A percentile compares a stretch with the other conserved stretches of the same genome.
Evolutionary conservation across 345 rosid genomes (phyloP).

Genomic region (Zanthoxylum bungeanum): DNA sequence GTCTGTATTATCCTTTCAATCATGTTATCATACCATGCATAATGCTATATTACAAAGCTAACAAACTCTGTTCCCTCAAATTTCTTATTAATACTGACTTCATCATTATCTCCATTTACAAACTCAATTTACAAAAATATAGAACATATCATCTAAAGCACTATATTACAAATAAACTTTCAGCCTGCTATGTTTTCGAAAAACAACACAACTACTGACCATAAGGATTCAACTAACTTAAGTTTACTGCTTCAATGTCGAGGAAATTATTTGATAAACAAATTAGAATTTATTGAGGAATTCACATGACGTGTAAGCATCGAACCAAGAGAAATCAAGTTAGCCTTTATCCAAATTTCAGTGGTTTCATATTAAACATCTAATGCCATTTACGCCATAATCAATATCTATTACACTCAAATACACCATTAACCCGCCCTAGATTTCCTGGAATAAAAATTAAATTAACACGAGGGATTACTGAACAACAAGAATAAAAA

Average conservation of each 20-base stretch:
- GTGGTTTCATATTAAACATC: neutral
- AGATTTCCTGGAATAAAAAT: too few species aligned
- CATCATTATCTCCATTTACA: too few species aligned
- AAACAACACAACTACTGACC: neutral
- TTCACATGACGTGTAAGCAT: neutral
- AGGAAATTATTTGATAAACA: neutral
- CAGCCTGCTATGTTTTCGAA: neutral
- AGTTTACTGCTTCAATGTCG: neutral
- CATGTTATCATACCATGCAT: too few species aligned
- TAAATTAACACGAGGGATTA: too few species aligned
- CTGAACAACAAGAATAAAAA: too few species aligned
- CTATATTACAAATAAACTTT: neutral
- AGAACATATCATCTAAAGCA: conserved; percentile 4
- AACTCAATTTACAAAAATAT: conserved; percentile 35
- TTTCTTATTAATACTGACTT: too few species aligned
- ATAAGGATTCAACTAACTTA: neutral
- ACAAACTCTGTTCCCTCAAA: too few species aligned
- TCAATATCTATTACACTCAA: too few species aligned
- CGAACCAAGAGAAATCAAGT: neutral
- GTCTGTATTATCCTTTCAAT: too few species aligned
- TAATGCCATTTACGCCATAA: neutral
- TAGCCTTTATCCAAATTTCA: neutral
- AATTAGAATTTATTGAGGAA: neutral
- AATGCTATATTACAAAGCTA: too few species aligned
- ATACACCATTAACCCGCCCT: too few species aligned